Percentiles rank a stretch among this genome's conserved stretches.
These are phyloP conservation scores for Penicillium cinerascens DNA, from an alignment of 495 filamentous ascomycete species.

Conservation along the genomic window DNA sequence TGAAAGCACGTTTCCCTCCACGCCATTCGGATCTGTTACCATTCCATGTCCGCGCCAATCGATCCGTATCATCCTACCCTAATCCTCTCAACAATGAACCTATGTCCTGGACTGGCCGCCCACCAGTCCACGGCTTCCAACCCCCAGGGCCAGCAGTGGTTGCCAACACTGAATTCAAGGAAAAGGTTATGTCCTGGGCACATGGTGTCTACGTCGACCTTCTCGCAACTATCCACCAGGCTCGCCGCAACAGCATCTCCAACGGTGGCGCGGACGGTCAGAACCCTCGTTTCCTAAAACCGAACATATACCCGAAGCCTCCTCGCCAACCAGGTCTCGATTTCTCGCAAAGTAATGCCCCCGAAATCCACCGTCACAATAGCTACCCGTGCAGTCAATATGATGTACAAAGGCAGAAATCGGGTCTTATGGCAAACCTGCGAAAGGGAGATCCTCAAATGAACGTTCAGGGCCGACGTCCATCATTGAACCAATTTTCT, in stretches of 20 bases:
- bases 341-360: constrained; percentile 30
- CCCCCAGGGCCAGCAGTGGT: constrained; percentile 19
- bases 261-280: constrained; percentile 31
- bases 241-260: constrained; percentile 42
- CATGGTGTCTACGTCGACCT: constrained; percentile 87
- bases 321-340: constrained; percentile 51
- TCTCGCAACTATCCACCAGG: constrained; percentile 67
- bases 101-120: constrained; percentile 24
- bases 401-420: constrained; percentile 28
- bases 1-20: constrained; percentile 41
- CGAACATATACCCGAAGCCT: constrained; percentile 61
- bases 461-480: constrained; percentile 23
- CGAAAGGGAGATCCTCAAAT: constrained; percentile 11
- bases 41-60: constrained; percentile 32
- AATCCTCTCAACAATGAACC: constrained; percentile 15
- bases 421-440: constrained; percentile 6
- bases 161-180: constrained; percentile 64
- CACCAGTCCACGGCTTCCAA: constrained; percentile 23
- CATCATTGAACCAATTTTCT: constrained; percentile 27
- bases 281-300: constrained; percentile 43
- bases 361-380: constrained; percentile 38
- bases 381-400: constrained; percentile 41
- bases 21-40: constrained; percentile 44
- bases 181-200: constrained; percentile 79
- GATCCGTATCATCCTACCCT: constrained; percentile 10